phyloP scores from a whole-genome alignment of 208 protist genomes.

The Ichthyophonus hoferi region DNA sequence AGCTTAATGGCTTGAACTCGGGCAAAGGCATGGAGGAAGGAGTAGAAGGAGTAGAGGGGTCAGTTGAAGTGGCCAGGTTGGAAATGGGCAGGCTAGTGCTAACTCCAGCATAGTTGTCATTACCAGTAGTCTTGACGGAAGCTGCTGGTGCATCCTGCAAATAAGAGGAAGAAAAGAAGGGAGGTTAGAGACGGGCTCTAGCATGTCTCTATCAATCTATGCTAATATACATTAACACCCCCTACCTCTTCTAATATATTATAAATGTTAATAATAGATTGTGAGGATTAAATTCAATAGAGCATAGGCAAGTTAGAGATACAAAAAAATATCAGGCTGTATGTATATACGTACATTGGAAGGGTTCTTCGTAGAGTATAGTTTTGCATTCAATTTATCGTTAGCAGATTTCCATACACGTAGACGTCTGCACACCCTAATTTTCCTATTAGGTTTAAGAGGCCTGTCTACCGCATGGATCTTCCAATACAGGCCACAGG shows the following conservation, averaged over 20 bases:
- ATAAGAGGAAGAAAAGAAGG: background rate
- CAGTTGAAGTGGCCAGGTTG: background rate
- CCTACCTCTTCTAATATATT: no score
- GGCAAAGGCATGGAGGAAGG: background rate
- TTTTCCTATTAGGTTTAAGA: background rate
- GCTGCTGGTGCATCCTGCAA: background rate
- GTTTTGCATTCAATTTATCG: background rate
- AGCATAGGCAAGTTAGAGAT: background rate
- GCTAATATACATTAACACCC: no score
- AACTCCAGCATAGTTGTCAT: background rate
- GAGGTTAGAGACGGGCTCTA: no score
- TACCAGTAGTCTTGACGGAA: background rate
- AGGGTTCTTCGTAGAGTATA: background rate
- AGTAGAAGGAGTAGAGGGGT: background rate
- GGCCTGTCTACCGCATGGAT: conserved; percentile 16
- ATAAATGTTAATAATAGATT: no score
- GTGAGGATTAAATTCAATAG: background rate
- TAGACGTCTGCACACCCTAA: background rate
- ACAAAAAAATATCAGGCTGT: background rate
- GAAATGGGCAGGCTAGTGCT: background rate
- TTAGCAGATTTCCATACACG: background rate
- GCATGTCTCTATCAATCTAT: no score
- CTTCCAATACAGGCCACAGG: conserved; percentile 50
- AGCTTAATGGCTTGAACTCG: no score
- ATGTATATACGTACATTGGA: background rate